Percentiles rank a stretch among this genome's conserved stretches.
Evolutionary conservation across 805 yeast genomes (phyloP).

Genomic region (Kazachstania africana): DNA sequence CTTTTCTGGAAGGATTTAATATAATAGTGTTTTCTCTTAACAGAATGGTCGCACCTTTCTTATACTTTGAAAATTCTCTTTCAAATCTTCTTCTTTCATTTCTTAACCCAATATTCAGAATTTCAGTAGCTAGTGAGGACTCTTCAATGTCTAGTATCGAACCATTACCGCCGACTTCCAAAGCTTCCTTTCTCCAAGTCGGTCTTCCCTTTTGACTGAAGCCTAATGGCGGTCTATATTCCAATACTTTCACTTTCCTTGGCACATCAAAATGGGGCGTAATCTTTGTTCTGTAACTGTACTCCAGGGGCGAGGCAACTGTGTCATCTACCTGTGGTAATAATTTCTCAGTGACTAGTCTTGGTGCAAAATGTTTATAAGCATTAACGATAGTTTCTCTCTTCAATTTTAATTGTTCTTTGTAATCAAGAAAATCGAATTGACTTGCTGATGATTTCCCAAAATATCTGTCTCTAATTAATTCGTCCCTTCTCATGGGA

Average conservation of each 20-base stretch:
- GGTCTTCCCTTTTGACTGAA: slow-evolving; percentile 82
- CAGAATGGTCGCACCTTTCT: slow-evolving; percentile 78
- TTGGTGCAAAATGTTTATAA: slow-evolving; percentile 62
- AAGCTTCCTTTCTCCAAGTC: slow-evolving; percentile 40
- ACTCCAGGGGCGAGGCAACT: slow-evolving; percentile 65
- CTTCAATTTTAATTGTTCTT: slow-evolving; percentile 62
- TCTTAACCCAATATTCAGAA: slow-evolving; percentile 60
- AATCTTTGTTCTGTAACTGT: slow-evolving; percentile 76
- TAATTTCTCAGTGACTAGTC: slow-evolving; percentile 28
- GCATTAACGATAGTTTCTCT: slow-evolving; percentile 71
- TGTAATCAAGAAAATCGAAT: slow-evolving; percentile 68
- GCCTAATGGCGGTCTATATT: slow-evolving; percentile 61
- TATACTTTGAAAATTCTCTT: slow-evolving; percentile 34
- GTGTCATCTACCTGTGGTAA: slow-evolving; percentile 57
- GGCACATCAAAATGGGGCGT: slow-evolving; percentile 93
- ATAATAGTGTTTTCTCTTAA: slow-evolving; percentile 64
- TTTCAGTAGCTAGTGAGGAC: slow-evolving; percentile 77
- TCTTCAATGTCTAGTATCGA: slow-evolving; percentile 84
- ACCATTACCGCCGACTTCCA: slow-evolving; percentile 43
- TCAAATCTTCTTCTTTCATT: slow-evolving; percentile 54
- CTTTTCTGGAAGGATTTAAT: slow-evolving; percentile 15
- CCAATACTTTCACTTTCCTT: slow-evolving; percentile 34
- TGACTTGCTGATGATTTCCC: slow-evolving; percentile 94
- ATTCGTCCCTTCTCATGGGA: slow-evolving; percentile 41
- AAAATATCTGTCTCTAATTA: slow-evolving; percentile 61